Evolutionary conservation across 176 grass and related monocot genomes (phyloP).

Genomic region (Aegilops bicornis): DNA sequence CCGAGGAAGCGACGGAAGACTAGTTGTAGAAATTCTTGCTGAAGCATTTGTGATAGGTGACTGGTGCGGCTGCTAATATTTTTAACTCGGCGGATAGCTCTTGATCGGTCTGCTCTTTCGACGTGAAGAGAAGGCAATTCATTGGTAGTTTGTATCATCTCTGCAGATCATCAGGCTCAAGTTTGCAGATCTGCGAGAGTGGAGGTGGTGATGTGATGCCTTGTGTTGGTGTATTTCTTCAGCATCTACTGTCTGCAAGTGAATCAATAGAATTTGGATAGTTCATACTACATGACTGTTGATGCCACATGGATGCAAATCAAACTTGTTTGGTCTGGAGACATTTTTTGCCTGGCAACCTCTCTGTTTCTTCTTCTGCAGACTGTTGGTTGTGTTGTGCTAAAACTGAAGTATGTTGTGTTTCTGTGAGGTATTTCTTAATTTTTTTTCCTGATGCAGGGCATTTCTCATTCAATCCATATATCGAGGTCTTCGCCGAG

Average conservation of each 20-base stretch:
- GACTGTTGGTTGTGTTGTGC: not conserved
- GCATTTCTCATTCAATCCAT: no score
- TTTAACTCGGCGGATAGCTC: not conserved
- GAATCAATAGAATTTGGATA: not conserved
- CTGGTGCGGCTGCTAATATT: not conserved
- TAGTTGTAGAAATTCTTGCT: conserved; percentile 8
- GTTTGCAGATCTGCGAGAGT: not conserved
- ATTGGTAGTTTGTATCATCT: not conserved
- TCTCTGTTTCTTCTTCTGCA: not conserved
- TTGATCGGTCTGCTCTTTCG: not conserved
- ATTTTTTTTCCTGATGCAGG: no score
- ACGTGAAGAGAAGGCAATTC: not conserved
- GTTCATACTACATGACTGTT: no score
- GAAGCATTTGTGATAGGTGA: not conserved
- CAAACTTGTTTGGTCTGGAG: not conserved
- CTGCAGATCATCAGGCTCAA: not conserved
- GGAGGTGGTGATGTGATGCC: not conserved
- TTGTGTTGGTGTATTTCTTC: not conserved
- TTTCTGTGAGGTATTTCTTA: no score
- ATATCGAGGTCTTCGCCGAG: no score
- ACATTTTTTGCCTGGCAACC: not conserved
- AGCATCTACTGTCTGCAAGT: not conserved
- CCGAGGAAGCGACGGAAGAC: not conserved
- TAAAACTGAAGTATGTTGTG: no score
- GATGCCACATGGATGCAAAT: no score